A percentile compares a stretch with the other conserved stretches of the same genome.
Evolutionary conservation across 345 rosid genomes (phyloP).

Genomic region (Eucalyptus brandiana): DNA sequence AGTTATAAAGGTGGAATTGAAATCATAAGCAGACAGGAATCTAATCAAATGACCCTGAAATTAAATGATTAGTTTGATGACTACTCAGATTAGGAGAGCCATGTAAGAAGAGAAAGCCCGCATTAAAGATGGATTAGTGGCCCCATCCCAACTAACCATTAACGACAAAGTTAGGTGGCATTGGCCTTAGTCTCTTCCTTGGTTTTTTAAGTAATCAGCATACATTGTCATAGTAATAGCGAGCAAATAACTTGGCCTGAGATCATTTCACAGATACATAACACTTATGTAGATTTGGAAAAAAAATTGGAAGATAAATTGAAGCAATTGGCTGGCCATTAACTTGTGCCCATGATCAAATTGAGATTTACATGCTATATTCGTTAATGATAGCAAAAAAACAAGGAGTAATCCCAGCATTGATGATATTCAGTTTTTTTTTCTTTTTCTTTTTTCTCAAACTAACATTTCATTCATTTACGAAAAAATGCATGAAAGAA

Average conservation of each 20-base stretch:
- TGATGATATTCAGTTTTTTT: not conserved
- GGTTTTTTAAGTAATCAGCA: not conserved
- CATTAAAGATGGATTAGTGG: not conserved
- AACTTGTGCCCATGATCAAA: not conserved
- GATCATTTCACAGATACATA: not conserved
- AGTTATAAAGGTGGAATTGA: not conserved
- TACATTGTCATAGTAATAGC: not conserved
- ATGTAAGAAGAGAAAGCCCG: not conserved
- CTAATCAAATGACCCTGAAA: not conserved
- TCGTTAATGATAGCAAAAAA: not conserved
- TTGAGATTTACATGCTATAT: not conserved
- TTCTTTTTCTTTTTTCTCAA: no score
- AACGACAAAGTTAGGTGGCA: not conserved
- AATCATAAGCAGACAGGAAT: not conserved
- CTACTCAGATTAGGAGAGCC: not conserved
- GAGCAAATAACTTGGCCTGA: not conserved
- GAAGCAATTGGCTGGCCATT: not conserved
- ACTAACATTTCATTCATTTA: no score
- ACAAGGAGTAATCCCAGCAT: not conserved
- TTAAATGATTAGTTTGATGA: not conserved
- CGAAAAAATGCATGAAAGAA: no score
- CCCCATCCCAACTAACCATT: not conserved
- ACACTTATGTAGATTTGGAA: not conserved
- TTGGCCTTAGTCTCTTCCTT: not conserved
- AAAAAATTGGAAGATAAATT: not conserved